Evolutionary conservation across 2,329 filamentous ascomycete species (phyloP), one percentile per base, ranked within the genome.

Genomic region (Fusarium miscanthi): DNA sequence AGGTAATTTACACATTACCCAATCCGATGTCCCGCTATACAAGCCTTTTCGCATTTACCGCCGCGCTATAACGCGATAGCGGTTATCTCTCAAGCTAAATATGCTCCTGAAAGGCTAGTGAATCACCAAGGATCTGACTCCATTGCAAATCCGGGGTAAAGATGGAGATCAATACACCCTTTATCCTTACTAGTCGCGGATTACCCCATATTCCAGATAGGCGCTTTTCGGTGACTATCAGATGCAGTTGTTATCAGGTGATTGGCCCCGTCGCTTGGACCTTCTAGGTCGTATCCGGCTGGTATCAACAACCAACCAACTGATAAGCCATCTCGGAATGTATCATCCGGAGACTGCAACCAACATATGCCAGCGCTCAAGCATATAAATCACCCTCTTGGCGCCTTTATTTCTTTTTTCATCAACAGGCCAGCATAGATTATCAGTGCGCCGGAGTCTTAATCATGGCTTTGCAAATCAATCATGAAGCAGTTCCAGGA

Each of bases 311-410:
- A 23, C 0, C 16, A 14, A 2, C 21, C 16, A 19, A 10, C 23
- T 16, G 33, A 52, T 52, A 37, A 9, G 17, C 5, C 9, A 9
- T 12, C 0, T 21, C 49, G 33, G 33, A 27, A 27, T 21, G 17
- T 27, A n/a, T 2, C 13, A 1, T 37, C 49, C 23, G 49, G 49
- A 25, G 1, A 21, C 23, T 33, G 31, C 48, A 27, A 3, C 23
- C 17, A 37, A 14, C 11, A 14, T 1, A 14, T 7, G 23, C 8
- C 16, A 8, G 2, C 2, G 6, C n/a, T 1, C 0, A 6, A 51
- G n/a, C 9, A 51, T 37, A 37, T 21, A 27, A 52, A 52, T 3
- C 9, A 11, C 17, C 12, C 12, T 21, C 13, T 21, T 27, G 17
- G 31, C 48, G 11, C 31, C 14, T n/a, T 12, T 3, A 12, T 3